Evolutionary conservation across 371 early-diverging fungal species (phyloP).

Genomic region (Mortierella sp.): DNA sequence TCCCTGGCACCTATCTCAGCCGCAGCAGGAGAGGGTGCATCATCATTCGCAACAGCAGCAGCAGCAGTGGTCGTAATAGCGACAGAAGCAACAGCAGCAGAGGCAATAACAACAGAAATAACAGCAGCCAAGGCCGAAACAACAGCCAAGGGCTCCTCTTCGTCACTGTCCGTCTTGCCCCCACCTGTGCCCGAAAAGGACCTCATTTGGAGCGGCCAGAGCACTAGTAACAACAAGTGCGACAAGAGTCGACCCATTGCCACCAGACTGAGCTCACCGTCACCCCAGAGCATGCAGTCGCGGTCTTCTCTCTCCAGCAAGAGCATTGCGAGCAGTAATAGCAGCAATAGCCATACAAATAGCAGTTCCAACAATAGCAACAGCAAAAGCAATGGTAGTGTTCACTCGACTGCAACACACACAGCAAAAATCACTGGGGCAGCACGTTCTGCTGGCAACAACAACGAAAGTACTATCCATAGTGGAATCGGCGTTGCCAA

Average conservation of each 20-base stretch:
- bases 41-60: too few species aligned
- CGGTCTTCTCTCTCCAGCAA: conserved; percentile 37
- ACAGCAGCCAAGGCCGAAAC: background rate
- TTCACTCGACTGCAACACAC: conserved; percentile 2
- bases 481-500: conserved; percentile 1
- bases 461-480: background rate
- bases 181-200: conserved; percentile 17
- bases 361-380: conserved; percentile 17
- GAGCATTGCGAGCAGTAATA: conserved; percentile 26
- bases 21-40: too few species aligned
- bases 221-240: background rate
- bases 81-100: background rate
- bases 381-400: background rate
- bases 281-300: conserved; percentile 32
- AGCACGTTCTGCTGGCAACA: too few species aligned
- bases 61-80: too few species aligned
- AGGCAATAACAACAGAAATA: conserved; percentile 4
- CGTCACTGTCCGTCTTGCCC: background rate
- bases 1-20: too few species aligned
- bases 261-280: conserved; percentile 16
- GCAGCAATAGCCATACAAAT: conserved; percentile 12
- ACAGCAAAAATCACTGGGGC: background rate
- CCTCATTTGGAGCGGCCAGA: conserved; percentile 1
- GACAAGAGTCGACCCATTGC: too few species aligned
- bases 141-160: conserved; percentile 8